Evolutionary conservation across 2,329 filamentous ascomycete species (phyloP), one percentile per base, ranked within the genome.

Genomic region (Thielaviopsis punctulata): DNA sequence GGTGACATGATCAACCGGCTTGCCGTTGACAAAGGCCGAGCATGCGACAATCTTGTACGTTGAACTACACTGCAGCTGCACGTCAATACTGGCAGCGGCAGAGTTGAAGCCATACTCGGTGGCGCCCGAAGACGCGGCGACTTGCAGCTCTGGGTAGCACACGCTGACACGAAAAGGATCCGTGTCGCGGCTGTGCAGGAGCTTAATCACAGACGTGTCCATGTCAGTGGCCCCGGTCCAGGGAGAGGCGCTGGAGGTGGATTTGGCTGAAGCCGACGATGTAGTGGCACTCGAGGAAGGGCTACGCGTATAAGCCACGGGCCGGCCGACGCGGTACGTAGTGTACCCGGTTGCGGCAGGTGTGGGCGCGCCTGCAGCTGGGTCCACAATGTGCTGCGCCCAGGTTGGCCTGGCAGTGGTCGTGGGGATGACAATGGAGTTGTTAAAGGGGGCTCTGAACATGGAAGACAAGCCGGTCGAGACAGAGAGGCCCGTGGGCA

Each of bases 111-210:
- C 48, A 22, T 18, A 19, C 41, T 54, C 52, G 4, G 52, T 43
- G 9, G 47, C 30, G 7, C 9, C 23, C 13, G 52, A 54, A 13
- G 30, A 44, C 7, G 47, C 2, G 13, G 48, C 44, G 13, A 54
- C 12, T n/a, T 41, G 30, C 3, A 54, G 33, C 52, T 54, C 48
- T 3, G 52, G 52, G 19, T 43, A 48, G 36, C 52, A 54, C 12
- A 51, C 22, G n/a, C 19, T 48, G 19, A 46, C 30, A 22, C 30
- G 33, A 10, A 7, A 45, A 18, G 12, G 18, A 12, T n/a, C 44
- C 15, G 18, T 41, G 7, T 41, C n/a, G n/a, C 36, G 36, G 8
- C 36, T 41, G n/a, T n/a, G 36, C n/a, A 41, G 36, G n/a, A 41
- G 36, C n/a, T 41, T 41, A 18, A 19, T 7, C 19, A 41, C 12